Percentiles rank a stretch among this genome's conserved stretches.
phyloP scores from a whole-genome alignment of 2,329 filamentous ascomycete species.

The Ceratocystis variospora region DNA sequence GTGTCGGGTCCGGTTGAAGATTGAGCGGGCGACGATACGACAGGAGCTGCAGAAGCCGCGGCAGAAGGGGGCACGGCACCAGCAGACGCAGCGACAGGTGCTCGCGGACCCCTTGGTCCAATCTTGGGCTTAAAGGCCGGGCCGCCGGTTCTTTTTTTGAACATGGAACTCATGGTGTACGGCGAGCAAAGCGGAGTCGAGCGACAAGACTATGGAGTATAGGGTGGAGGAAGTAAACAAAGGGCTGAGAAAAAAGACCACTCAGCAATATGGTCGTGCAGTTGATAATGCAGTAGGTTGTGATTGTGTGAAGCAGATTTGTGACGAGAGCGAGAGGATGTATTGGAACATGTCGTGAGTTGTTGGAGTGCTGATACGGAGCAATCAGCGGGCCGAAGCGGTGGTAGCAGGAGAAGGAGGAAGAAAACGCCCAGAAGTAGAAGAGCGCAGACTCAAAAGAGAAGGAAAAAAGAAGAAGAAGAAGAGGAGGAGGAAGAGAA shows the following conservation, averaged over 20 bases:
- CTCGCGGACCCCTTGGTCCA: conserved; percentile 33
- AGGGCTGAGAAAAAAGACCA: not conserved
- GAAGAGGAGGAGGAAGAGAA: not conserved
- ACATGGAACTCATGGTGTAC: conserved; percentile 47
- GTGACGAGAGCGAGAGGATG: conserved; percentile 9
- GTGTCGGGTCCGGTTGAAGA: conserved; percentile 2
- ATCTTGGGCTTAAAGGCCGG: conserved; percentile 58
- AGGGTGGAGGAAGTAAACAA: not conserved
- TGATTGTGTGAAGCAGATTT: conserved; percentile 17
- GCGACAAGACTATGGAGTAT: not conserved
- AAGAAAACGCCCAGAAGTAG: not conserved
- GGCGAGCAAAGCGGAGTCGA: not conserved
- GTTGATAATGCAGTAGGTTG: conserved; percentile 7
- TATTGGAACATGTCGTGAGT: conserved; percentile 18
- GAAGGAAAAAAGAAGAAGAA: not conserved
- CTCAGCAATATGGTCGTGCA: conserved; percentile 16
- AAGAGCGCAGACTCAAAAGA: not conserved
- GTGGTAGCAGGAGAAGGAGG: not conserved
- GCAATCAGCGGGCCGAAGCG: conserved; percentile 5
- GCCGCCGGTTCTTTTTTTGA: conserved; percentile 48
- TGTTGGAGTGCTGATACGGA: not conserved
- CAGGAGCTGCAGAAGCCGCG: conserved; percentile 4
- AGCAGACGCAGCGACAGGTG: conserved; percentile 27
- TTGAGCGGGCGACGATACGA: not conserved
- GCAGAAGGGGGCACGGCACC: conserved; percentile 5